These are phyloP conservation scores for Tetracladium marchalianum DNA, from an alignment of 495 filamentous ascomycete species.

Conservation along the genomic window DNA sequence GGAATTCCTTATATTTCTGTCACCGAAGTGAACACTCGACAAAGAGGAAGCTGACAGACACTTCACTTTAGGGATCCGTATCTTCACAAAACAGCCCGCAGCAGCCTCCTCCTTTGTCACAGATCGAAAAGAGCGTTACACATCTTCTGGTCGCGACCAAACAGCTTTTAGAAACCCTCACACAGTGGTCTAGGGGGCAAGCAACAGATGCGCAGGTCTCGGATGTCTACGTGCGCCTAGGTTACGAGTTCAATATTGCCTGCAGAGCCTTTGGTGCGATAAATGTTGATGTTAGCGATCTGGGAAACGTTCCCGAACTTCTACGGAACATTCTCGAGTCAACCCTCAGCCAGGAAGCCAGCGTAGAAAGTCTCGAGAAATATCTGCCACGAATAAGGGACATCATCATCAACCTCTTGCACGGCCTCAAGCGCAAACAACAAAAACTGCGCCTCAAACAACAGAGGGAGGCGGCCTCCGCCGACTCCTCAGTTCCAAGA, in stretches of 20 bases:
- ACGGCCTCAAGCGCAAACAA: slow-evolving; percentile 94
- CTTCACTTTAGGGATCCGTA: neutral
- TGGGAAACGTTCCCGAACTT: slow-evolving; percentile 90
- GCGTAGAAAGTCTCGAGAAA: slow-evolving; percentile 78
- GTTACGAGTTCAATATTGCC: slow-evolving; percentile 98
- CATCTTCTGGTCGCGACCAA: slow-evolving; percentile 96
- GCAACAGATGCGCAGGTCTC: slow-evolving; percentile 92
- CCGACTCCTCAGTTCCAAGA: slow-evolving; percentile 34
- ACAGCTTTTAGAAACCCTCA: slow-evolving; percentile 92
- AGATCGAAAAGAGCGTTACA: slow-evolving; percentile 97
- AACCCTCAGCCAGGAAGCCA: slow-evolving; percentile 93
- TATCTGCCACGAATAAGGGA: slow-evolving; percentile 90
- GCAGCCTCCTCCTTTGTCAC: slow-evolving; percentile 52
- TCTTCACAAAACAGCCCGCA: slow-evolving; percentile 26
- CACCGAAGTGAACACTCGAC: no score
- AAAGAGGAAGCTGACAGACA: no score
- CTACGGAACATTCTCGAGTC: slow-evolving; percentile 86
- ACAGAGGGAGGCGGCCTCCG: slow-evolving; percentile 50
- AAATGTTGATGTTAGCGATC: slow-evolving; percentile 84
- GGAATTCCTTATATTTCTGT: neutral
- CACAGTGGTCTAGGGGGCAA: slow-evolving; percentile 86
- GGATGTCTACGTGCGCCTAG: slow-evolving; percentile 92
- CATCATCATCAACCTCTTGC: slow-evolving; percentile 94
- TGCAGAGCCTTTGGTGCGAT: slow-evolving; percentile 94
- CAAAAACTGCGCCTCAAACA: slow-evolving; percentile 78